Evolutionary conservation across 1,284 basidiomycete species (phyloP).

Genomic region (Pholiota adiposa): DNA sequence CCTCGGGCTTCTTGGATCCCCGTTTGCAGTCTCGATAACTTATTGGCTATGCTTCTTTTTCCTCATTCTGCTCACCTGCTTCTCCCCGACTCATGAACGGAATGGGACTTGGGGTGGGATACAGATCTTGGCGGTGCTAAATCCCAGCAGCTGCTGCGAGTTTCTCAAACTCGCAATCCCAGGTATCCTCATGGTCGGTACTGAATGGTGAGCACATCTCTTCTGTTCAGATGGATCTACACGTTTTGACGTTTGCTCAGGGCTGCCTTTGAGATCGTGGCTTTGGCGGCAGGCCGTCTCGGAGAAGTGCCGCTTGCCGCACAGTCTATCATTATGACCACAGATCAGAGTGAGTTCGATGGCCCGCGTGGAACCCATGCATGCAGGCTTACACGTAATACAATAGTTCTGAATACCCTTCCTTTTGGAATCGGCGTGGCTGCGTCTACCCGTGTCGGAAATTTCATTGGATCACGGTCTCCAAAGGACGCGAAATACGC

Average conservation of each 20-base stretch:
- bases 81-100: constrained; percentile 53
- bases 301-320: constrained; percentile 71
- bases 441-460: constrained; percentile 74
- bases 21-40: constrained; percentile 66
- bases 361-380: background rate
- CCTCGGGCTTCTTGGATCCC: constrained; percentile 66
- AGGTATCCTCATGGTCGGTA: constrained; percentile 78
- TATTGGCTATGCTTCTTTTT: constrained; percentile 71
- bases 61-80: constrained; percentile 50
- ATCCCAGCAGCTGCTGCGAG: constrained; percentile 48
- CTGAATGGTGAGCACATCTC: constrained; percentile 62
- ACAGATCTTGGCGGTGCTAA: constrained; percentile 48
- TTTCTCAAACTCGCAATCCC: constrained; percentile 72
- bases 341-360: constrained; percentile 64
- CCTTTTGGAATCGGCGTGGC: constrained; percentile 76
- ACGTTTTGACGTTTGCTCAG: constrained; percentile 35
- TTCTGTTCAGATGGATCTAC: background rate
- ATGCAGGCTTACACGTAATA: background rate
- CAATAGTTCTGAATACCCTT: constrained; percentile 69
- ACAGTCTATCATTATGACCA: constrained; percentile 83
- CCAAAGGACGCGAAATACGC: constrained; percentile 59
- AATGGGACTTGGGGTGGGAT: constrained; percentile 72
- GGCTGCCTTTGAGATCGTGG: constrained; percentile 82
- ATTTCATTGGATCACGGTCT: constrained; percentile 66
- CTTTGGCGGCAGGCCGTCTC: constrained; percentile 72